These are phyloP conservation scores for Thalassiosira livingstoniorum DNA, from an alignment of 352 stramenopile species.

Conservation along the genomic window DNA sequence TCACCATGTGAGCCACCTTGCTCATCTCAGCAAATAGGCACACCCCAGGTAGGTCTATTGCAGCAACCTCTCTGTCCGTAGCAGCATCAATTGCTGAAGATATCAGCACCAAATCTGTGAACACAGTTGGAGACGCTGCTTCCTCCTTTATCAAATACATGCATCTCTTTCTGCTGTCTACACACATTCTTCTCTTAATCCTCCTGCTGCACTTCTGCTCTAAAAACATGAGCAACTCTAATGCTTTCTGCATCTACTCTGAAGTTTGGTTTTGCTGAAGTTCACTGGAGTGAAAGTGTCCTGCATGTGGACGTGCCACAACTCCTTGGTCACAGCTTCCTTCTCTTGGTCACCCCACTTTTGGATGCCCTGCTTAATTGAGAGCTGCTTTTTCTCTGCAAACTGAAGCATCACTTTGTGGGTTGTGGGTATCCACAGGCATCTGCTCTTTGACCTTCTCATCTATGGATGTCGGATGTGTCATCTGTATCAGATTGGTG, in stretches of 20 bases:
- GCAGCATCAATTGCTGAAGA: conserved; percentile 42
- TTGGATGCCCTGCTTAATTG: conserved; percentile 38
- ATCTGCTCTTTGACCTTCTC: too few relatives aligned
- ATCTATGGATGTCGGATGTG: too few relatives aligned
- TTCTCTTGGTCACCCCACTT: conserved; percentile 19
- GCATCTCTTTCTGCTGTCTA: conserved; percentile 57
- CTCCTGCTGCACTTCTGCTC: conserved; percentile 54
- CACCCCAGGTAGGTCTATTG: conserved; percentile 44
- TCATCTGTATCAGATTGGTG: too few relatives aligned
- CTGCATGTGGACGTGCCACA: conserved; percentile 39
- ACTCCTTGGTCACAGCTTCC: conserved; percentile 35
- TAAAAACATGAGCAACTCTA: conserved; percentile 59
- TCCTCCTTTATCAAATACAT: conserved; percentile 42
- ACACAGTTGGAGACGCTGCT: conserved; percentile 50
- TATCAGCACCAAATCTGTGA: conserved; percentile 35
- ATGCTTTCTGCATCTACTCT: conserved; percentile 25
- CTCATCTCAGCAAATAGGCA: conserved; percentile 51
- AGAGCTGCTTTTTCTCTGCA: too few relatives aligned
- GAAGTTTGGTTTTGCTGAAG: conserved; percentile 24
- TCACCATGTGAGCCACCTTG: conserved; percentile 27
- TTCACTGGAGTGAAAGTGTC: conserved; percentile 25
- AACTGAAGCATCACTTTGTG: too few relatives aligned
- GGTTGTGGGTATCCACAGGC: too few relatives aligned
- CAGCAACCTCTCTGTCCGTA: conserved; percentile 47
- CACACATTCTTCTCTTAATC: conserved; percentile 49